Evolutionary conservation across 2,329 filamentous ascomycete genomes (phyloP), one percentile per base, ranked within the genome.

Genomic region (Karstenula rhodostoma): DNA sequence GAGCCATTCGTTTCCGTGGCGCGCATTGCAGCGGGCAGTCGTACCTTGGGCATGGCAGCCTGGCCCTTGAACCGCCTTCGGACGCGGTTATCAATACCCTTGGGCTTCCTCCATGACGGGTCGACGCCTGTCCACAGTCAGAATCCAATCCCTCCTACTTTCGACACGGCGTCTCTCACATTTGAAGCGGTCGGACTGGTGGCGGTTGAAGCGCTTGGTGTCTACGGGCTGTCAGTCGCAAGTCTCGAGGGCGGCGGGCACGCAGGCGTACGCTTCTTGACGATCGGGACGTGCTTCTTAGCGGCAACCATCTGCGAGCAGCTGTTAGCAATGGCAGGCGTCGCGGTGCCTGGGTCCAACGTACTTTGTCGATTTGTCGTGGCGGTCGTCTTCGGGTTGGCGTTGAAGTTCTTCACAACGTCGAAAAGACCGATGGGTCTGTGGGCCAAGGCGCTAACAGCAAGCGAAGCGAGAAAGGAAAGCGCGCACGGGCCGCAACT

Each of bases 1-100:
- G 37, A 51, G 8, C 54, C 29, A 7, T 10, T 37, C 55, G 40
- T 29, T 32, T 33, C 52, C 55, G 55, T 40, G 50, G 12, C 40
- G 46, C 47, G 53, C 57, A 49, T 51, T 27, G 37, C 22, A 37
- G 35, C 15, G 42, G 37, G 35, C 27, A 33, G 29, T 53, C 92
- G 81, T 94, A 97, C 94, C 87, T 93, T 96, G 85, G 95, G 95
- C 94, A 99, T 98, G 79, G 89, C 89, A 84, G 91, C 90, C 85
- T 92, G 92, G 80, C 95, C 93, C 85, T 92, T 93, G 89, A 99
- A 99, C 75, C 95, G 92, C 88, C 95, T 90, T 82, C 95, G 92
- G 81, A 99, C 94, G 79, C 92, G 87, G 87, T 94, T 96, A 86
- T 99, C 95, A 84, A 99, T 99, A 93, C 95, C 95, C 92, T 99